Percentiles rank a stretch among this genome's conserved stretches.
Conservation (phyloP, 352 stramenopile genomes). For the Phytophthora pinifolia region DNA sequence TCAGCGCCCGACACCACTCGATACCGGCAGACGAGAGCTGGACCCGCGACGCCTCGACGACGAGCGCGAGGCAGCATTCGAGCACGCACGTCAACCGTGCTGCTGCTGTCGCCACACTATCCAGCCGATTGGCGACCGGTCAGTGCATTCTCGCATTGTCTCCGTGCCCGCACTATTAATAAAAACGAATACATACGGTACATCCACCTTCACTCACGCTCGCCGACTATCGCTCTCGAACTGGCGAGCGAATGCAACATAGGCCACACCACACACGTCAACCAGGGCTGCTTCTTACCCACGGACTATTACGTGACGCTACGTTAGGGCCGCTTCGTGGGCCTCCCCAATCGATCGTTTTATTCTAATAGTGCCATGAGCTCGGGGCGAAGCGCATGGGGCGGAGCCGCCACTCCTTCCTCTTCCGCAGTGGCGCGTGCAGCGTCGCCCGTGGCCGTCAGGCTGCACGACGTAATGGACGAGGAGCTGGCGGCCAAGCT, state of each 20-base stretch:
- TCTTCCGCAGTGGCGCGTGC: constrained; percentile 11
- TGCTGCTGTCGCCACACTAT: constrained; percentile 1
- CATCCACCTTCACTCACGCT: constrained; percentile 9
- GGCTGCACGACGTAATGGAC: constrained; percentile 69
- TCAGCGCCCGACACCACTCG: background rate
- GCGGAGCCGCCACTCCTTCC: background rate
- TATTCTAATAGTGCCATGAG: constrained; percentile 24
- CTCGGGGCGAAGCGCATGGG: constrained; percentile 13
- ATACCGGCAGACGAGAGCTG: constrained; percentile 7
- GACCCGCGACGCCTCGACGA: constrained; percentile 7
- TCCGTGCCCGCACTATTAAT: too few relatives aligned
- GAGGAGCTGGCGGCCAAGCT: constrained; percentile 69
- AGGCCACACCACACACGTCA: constrained; percentile 21
- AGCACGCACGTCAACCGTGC: constrained; percentile 1
- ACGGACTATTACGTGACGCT: constrained; percentile 17
- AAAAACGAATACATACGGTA: too few relatives aligned
- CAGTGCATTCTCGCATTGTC: too few relatives aligned
- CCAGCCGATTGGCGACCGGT: constrained; percentile 3
- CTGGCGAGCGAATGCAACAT: constrained; percentile 2
- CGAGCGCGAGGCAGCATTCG: background rate
- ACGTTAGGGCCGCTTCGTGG: background rate
- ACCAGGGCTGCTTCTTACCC: constrained; percentile 5
- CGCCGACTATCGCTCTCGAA: too few relatives aligned
- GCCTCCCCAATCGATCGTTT: background rate
- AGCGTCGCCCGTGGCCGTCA: constrained; percentile 36